Base-by-base conservation (phyloP, 202 grass and related monocot genomes). In the Setaria viridis region DNA sequence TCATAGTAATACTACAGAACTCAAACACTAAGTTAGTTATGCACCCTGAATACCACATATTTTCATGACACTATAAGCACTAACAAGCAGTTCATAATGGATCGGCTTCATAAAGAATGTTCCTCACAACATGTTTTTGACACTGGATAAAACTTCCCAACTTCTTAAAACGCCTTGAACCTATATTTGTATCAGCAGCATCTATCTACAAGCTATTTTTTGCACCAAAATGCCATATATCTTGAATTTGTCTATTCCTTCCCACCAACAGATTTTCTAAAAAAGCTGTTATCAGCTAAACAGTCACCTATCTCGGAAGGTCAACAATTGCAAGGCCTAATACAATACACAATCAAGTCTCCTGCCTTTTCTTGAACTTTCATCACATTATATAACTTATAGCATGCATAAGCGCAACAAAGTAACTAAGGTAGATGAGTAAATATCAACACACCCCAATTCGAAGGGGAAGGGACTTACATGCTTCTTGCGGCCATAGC, bases 401-500 rank as follows among this genome's bases (percentile, higher is more conserved):
- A 78, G 9, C 55, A 87, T 50, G n/a, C 17, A 21, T 30, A 70
- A 0, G 47, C 21, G 63, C 6, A 17, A 35, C 29, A 14, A 32
- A 5, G 62, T 16, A 34, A 57, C n/a, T 21, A 68, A 80, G 17
- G 56, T 43, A 62, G 4, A 46, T 60, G 4, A 69, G 43, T 34
- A 67, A 14, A 55, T 48, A 56, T 54, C 49, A 20, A 54, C 47
- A 54, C 3, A 46, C 15, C 15, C 14, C 1, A 91, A 66, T 62
- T 35, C 56, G 19, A 80, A 66, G 47, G 12, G 53, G 32, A 19
- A 25, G 42, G 70, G 76, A 71, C 91, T 94, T 55, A 94, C 95
- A 70, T 92, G 79, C 72, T 93, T 95, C 88, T 91, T 87, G 74
- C 86, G 89, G 55, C 91, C 89, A 30, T 94, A 89, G 57, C 84